Percentiles rank a stretch among this genome's conserved stretches.
phyloP scores from a whole-genome alignment of 2,329 filamentous ascomycete genomes.

The Colletotrichum brevisporum region DNA sequence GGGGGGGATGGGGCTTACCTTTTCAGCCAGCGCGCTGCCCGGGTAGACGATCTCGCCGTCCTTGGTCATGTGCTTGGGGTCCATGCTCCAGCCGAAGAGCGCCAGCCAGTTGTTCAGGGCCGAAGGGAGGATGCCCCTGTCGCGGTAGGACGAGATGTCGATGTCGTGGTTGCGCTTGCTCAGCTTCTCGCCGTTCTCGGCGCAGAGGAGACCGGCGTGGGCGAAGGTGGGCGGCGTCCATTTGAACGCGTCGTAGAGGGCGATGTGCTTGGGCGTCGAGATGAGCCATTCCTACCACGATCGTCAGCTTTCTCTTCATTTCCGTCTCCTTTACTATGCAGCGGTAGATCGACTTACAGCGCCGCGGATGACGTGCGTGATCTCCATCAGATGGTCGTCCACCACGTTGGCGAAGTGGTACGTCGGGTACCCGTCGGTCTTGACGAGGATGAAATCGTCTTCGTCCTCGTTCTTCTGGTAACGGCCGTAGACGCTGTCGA shows the following conservation, averaged over 20 bases:
- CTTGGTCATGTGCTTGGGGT: slow-evolving; percentile 56
- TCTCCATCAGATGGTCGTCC: slow-evolving; percentile 94
- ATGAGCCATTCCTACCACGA: slow-evolving; percentile 87
- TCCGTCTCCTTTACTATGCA: not conserved
- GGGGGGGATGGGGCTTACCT: slow-evolving; percentile 62
- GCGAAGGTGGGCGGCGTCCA: slow-evolving; percentile 83
- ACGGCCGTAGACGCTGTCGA: slow-evolving; percentile 84
- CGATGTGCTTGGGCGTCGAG: slow-evolving; percentile 82
- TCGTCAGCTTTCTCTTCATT: not conserved
- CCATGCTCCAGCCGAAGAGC: slow-evolving; percentile 86
- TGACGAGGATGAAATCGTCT: slow-evolving; percentile 91
- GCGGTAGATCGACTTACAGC: slow-evolving; percentile 68
- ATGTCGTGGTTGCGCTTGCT: slow-evolving; percentile 84
- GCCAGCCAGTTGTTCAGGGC: slow-evolving; percentile 84
- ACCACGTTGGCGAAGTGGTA: slow-evolving; percentile 98
- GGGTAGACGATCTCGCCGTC: slow-evolving; percentile 76
- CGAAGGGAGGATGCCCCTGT: slow-evolving; percentile 61
- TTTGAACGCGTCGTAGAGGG: slow-evolving; percentile 82
- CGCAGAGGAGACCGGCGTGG: slow-evolving; percentile 83
- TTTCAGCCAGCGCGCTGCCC: slow-evolving; percentile 77
- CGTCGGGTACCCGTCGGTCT: slow-evolving; percentile 92
- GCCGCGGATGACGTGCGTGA: slow-evolving; percentile 95
- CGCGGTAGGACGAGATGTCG: slow-evolving; percentile 66
- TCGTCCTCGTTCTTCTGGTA: slow-evolving; percentile 69
- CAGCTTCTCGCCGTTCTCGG: slow-evolving; percentile 79